These are phyloP conservation scores for Mucor mucedo DNA, from an alignment of 371 early-diverging fungal genomes.

Conservation along the genomic window DNA sequence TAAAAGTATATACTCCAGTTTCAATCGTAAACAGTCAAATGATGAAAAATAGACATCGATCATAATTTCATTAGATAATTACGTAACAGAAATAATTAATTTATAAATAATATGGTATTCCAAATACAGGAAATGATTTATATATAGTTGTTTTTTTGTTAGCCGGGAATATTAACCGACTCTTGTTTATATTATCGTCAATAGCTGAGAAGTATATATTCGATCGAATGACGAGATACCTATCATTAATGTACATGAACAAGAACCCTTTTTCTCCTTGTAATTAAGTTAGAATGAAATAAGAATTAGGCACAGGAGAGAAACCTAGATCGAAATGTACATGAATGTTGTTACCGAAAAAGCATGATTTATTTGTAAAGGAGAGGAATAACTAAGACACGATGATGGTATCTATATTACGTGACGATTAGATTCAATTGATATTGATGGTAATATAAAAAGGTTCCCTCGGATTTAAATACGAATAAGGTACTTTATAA, in stretches of 20 bases:
- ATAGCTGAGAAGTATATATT: background rate
- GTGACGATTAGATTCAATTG: background rate
- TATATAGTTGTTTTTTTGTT: background rate
- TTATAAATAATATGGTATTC: background rate
- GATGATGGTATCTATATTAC: background rate
- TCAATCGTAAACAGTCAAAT: background rate
- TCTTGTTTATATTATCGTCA: background rate
- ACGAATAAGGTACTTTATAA: background rate
- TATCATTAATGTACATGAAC: background rate
- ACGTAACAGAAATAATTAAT: background rate
- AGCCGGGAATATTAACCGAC: conserved; percentile 5
- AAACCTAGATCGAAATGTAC: no score
- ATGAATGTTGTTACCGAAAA: no score
- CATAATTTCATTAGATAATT: background rate
- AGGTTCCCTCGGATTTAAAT: conserved; percentile 3
- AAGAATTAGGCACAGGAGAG: no score
- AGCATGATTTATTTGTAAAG: no score
- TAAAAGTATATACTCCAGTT: background rate
- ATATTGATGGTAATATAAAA: background rate
- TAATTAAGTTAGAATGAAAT: no score
- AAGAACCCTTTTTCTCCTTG: background rate
- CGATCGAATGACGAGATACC: background rate
- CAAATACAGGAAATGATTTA: background rate
- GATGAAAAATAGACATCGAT: background rate
- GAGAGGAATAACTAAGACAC: no score